Conservation (phyloP, 2,329 filamentous ascomycete genomes). For the Hypoxylon sp. region DNA sequence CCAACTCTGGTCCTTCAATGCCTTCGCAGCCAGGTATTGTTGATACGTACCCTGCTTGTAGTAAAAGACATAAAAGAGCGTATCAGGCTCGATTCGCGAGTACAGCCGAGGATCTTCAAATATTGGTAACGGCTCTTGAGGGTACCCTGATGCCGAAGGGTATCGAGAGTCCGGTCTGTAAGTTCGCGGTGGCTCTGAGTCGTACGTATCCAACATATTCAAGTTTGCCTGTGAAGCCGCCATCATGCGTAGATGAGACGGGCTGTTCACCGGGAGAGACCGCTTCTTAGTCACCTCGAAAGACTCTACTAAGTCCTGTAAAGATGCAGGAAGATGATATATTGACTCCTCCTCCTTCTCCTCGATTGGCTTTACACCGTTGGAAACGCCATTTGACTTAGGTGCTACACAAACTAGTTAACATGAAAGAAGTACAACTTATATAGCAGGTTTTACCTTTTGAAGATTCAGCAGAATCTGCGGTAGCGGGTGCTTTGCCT, state of each 20-base stretch:
- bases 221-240: slow-evolving; percentile 77
- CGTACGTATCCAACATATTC: slow-evolving; percentile 78
- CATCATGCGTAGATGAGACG: slow-evolving; percentile 81
- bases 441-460: slow-evolving; percentile 59
- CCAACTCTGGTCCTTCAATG: slow-evolving; percentile 99
- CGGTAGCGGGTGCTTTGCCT: slow-evolving; percentile 61
- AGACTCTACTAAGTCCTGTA: slow-evolving; percentile 91
- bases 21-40: slow-evolving; percentile 94
- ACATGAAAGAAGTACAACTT: slow-evolving; percentile 18
- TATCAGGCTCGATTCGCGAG: slow-evolving; percentile 91
- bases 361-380: slow-evolving; percentile 64
- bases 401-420: slow-evolving; percentile 53
- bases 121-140: slow-evolving; percentile 90
- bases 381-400: slow-evolving; percentile 67
- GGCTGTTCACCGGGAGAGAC: slow-evolving; percentile 72
- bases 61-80: slow-evolving; percentile 98
- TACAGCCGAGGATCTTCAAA: slow-evolving; percentile 94
- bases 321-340: slow-evolving; percentile 89
- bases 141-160: slow-evolving; percentile 84
- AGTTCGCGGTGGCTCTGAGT: slow-evolving; percentile 85
- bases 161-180: slow-evolving; percentile 89
- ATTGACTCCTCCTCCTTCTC: slow-evolving; percentile 76
- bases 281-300: slow-evolving; percentile 87
- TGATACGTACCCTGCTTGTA: slow-evolving; percentile 97
- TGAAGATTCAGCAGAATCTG: slow-evolving; percentile 61